Base-by-base conservation (phyloP, 768 basidiomycete genomes). In the Cyclocybe aegerita region DNA sequence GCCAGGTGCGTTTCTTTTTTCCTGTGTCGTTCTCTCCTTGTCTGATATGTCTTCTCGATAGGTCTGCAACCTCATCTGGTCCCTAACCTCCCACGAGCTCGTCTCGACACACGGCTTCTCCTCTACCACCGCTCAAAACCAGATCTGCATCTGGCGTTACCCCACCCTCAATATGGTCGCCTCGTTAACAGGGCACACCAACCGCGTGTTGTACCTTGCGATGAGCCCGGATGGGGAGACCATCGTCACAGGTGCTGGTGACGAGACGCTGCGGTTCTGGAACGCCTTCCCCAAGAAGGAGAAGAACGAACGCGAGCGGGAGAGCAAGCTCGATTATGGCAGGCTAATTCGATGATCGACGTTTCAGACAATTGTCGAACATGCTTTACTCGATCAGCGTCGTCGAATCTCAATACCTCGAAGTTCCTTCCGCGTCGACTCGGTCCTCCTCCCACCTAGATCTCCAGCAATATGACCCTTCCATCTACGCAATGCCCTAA, bases 11-110 rank as follows among this genome's bases (percentile, higher is more conserved):
- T 69, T 1, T 36, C 45, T 45, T 17, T 23, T 37, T 15, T 31
- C 36, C 43, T 38, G 30, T 49, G 29, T 43, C 7, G 32, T 40
- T 41, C 39, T 69, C 32, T 52, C 31, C 48, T 46, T 51, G 4
- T 54, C 47, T 15, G 15, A 12, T 69, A 15, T 29, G 36, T 43
- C 9, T 47, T 44, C 43, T 11, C 30, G 15, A 9, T 48, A 96
- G 93, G 93, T 98, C 37, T 98, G 95, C 76, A 98, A 98, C 71
- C 83, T 98, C 48, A 90, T 93, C 53, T 98, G 94, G 94, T 94
- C 93, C 0, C 72, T 86, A 32, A 98, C 91, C 6, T 96, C 96
- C 2, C 94, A 97, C 57, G 96, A 99, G 68, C 82, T 99, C 23
- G 96, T 99, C 29, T 97, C 95, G 9, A 99, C 96, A 0, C 96